Conservation (phyloP, 768 basidiomycete species). For the Galerina sulciceps region DNA sequence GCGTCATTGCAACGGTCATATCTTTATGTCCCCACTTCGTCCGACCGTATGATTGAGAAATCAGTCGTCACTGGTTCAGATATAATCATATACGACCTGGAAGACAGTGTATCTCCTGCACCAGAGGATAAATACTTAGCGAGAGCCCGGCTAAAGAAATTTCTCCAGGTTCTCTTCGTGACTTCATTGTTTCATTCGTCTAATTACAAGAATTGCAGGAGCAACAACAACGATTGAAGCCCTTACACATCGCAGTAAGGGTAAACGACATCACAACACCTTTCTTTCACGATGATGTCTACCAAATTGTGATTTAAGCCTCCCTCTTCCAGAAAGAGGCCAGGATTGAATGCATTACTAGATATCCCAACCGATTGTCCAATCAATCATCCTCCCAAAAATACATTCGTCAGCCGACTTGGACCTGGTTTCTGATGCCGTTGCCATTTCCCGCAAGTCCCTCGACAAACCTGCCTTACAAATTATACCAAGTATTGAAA, state of each 20-base stretch:
- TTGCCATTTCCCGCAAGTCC: constrained; percentile 35
- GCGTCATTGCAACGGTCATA: constrained; percentile 49
- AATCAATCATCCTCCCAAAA: constrained; percentile 84
- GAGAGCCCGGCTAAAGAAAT: constrained; percentile 55
- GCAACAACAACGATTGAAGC: constrained; percentile 36
- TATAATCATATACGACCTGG: constrained; percentile 84
- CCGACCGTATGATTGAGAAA: constrained; percentile 82
- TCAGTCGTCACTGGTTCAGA: constrained; percentile 69
- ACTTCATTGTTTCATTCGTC: neutral
- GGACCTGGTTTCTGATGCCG: constrained; percentile 55
- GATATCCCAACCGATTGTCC: constrained; percentile 44
- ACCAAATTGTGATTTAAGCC: constrained; percentile 50
- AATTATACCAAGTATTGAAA: constrained; percentile 86
- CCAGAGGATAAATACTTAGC: constrained; percentile 65
- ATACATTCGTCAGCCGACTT: constrained; percentile 74
- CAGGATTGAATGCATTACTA: constrained; percentile 16
- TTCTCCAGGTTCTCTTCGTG: constrained; percentile 47
- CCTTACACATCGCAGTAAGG: constrained; percentile 64
- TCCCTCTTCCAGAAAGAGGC: neutral
- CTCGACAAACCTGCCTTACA: constrained; percentile 41
- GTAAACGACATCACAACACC: constrained; percentile 70
- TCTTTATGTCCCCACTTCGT: constrained; percentile 83
- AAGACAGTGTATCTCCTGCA: constrained; percentile 81
- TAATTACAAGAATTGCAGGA: constrained; percentile 10
- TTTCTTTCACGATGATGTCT: constrained; percentile 68